phyloP scores from a whole-genome alignment of 164 flowering plant genomes.

The Hamamelis virginiana region DNA sequence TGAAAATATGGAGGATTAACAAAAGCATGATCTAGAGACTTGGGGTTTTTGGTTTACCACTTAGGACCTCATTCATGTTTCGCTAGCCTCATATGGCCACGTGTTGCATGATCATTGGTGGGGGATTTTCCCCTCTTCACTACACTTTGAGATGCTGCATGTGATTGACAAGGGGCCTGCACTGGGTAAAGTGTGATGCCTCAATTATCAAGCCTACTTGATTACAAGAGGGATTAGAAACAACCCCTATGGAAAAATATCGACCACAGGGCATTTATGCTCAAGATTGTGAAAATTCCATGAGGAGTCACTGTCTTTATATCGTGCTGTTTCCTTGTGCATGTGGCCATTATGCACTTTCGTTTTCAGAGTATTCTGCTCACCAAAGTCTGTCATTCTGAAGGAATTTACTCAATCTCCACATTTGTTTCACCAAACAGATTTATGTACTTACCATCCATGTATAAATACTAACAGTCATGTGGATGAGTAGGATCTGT shows the following conservation, averaged over 20 bases:
- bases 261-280: not conserved
- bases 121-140: no score
- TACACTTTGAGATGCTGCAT: not conserved
- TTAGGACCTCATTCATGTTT: no score
- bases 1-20: no score
- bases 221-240: not conserved
- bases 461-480: no score
- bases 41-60: no score
- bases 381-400: not conserved
- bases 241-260: not conserved
- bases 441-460: not conserved
- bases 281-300: not conserved
- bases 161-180: not conserved
- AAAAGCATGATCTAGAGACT: no score
- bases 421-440: not conserved
- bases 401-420: not conserved
- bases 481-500: no score
- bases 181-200: not conserved
- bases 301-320: not conserved
- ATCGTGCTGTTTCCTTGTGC: not conserved
- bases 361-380: not conserved
- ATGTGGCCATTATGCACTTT: conserved; percentile 6
- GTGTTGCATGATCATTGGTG: no score
- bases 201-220: not conserved
- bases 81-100: no score